phyloP scores from a whole-genome alignment of 176 grass and related monocot species.

The Oryza longistaminata region DNA sequence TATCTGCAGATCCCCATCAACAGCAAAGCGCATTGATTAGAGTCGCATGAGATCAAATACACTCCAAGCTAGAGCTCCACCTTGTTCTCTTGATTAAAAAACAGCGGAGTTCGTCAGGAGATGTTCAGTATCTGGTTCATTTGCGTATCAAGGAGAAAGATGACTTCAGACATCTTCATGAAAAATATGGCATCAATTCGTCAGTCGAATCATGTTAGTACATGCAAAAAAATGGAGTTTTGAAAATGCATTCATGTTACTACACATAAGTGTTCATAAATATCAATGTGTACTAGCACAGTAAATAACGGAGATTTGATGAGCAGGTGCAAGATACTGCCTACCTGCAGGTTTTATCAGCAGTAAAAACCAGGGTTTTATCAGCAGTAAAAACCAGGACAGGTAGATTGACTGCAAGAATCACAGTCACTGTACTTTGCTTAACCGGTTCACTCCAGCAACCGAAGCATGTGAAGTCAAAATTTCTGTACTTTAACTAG shows the following conservation, averaged over 20 bases:
- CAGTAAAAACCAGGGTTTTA: neutral
- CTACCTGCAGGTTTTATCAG: neutral
- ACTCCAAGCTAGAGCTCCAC: neutral
- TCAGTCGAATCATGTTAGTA: neutral
- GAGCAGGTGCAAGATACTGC: neutral
- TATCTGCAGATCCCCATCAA: neutral
- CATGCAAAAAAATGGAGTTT: neutral
- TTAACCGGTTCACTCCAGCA: neutral
- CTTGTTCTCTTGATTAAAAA: neutral
- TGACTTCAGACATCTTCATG: neutral
- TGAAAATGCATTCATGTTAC: too few relatives aligned
- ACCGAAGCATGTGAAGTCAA: constrained; percentile 7
- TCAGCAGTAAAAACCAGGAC: neutral
- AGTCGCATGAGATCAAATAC: neutral
- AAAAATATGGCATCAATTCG: neutral
- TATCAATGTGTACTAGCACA: neutral
- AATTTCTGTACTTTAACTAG: constrained; percentile 40
- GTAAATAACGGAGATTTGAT: neutral
- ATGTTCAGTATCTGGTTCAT: too few relatives aligned
- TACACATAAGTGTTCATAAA: too few relatives aligned
- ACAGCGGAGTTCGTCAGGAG: neutral
- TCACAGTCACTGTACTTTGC: neutral
- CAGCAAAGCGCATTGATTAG: neutral
- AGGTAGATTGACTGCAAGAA: neutral
- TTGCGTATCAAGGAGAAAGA: neutral